These are phyloP conservation scores for Yarrowia porcina DNA, from an alignment of 805 yeast genomes.

Conservation along the genomic window DNA sequence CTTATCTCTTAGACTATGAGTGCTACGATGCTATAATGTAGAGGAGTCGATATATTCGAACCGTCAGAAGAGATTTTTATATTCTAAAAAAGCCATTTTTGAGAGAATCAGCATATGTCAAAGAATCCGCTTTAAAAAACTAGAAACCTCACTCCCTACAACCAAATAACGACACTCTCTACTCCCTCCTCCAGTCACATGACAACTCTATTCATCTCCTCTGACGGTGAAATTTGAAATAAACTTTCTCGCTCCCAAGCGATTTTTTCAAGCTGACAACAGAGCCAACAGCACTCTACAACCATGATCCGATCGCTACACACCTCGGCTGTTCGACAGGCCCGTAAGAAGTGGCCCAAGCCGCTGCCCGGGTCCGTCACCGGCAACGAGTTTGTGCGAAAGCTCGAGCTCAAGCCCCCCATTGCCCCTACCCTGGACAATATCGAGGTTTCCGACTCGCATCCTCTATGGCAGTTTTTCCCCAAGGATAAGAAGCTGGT, in stretches of 20 bases:
- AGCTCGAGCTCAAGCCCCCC: constrained; percentile 61
- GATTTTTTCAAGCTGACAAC: constrained; percentile 8
- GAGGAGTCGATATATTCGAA: no score
- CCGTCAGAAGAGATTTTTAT: no score
- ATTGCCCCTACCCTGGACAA: constrained; percentile 78
- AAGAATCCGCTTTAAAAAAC: no score
- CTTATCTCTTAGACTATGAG: no score
- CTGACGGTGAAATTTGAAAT: background rate
- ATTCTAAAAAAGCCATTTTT: no score
- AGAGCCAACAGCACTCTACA: background rate
- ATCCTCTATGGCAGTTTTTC: constrained; percentile 95
- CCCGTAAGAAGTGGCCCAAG: constrained; percentile 25
- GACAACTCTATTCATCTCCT: background rate
- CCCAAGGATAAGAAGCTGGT: constrained; percentile 54
- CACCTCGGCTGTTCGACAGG: constrained; percentile 23
- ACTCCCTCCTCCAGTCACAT: background rate
- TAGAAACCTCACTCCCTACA: no score
- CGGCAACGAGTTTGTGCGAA: constrained; percentile 11
- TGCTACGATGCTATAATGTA: no score
- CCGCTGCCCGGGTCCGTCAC: constrained; percentile 8
- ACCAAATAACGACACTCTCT: background rate
- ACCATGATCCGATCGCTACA: constrained; percentile 23
- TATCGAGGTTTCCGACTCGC: constrained; percentile 71
- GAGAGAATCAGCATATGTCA: no score
- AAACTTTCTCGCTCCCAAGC: background rate